Evolutionary conservation across 2,329 filamentous ascomycete genomes (phyloP), one percentile per base, ranked within the genome.

Genomic region (Diaporthe velutina): DNA sequence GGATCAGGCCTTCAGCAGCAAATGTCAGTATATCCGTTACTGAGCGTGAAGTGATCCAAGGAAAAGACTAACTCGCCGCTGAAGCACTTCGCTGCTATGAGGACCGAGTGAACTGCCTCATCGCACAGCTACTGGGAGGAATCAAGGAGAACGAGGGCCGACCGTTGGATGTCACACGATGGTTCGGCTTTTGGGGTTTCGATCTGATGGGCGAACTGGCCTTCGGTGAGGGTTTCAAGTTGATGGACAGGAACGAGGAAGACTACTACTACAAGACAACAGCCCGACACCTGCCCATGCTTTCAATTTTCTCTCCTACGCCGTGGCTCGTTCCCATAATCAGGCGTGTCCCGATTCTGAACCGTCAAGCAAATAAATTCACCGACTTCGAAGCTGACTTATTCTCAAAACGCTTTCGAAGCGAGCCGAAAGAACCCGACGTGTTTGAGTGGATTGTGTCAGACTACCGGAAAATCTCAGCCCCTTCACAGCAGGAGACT

Each of bases 131-230:
- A 12, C 33, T 70, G n/a, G 15, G 54, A 22, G 67, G 50, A 12
- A 33, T 70, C 15, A 22, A 8, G 38, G 35, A 42, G n/a, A 52
- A 33, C 33, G 35, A 58, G 35, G 35, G 5, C 13, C 50, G 25
- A 6, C 67, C 67, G n/a, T 25, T 70, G 7, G 45, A 70, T 45
- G 67, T 70, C 6, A 57, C 67, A 30, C 12, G 10, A 30, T 70
- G 67, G 67, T 70, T 70, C 50, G 67, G 54, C 30, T 70, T 55
- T 19, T 71, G 52, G 52, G 52, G 67, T 1, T 71, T 58, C 25
- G 67, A 71, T 30, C 19, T 42, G 12, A 71, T 71, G 67, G 52
- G 67, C n/a, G 67, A 55, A 9, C 30, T 70, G n/a, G 50, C 50
- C n/a, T 70, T 55, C 25, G 40, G 67, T 4, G 33, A 70, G 67